phyloP scores from a whole-genome alignment of 495 filamentous ascomycete genomes.

The Tuber umbilicatum region DNA sequence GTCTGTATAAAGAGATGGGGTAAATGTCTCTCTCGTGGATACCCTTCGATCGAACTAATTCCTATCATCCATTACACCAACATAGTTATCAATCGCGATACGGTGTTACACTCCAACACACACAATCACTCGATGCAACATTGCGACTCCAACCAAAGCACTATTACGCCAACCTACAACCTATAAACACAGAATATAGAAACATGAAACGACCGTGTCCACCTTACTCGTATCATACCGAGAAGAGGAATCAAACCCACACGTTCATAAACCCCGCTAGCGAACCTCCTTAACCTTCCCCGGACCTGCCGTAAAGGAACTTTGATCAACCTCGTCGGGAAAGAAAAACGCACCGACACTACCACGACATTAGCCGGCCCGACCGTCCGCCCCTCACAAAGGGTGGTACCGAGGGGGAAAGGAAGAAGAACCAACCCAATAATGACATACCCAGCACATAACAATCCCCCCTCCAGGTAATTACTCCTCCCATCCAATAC shows the following conservation, averaged over 20 bases:
- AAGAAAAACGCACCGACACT: constrained; percentile 64
- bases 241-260: neutral
- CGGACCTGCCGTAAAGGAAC: neutral
- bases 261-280: neutral
- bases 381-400: no score
- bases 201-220: neutral
- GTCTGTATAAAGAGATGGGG: neutral
- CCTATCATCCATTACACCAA: neutral
- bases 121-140: neutral
- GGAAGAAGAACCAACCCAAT: no score
- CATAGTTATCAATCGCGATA: neutral
- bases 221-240: neutral
- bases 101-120: neutral
- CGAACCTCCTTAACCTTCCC: neutral
- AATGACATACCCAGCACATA: no score
- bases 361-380: no score
- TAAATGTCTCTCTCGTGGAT: neutral
- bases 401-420: no score
- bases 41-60: neutral
- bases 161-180: neutral
- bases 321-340: constrained; percentile 45
- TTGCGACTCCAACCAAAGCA: neutral
- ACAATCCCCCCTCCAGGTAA: constrained; percentile 76
- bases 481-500: constrained; percentile 82
- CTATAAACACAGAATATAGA: neutral